Base-by-base conservation (phyloP, 2,329 filamentous ascomycete genomes). In the Parafenestella ontariensis region DNA sequence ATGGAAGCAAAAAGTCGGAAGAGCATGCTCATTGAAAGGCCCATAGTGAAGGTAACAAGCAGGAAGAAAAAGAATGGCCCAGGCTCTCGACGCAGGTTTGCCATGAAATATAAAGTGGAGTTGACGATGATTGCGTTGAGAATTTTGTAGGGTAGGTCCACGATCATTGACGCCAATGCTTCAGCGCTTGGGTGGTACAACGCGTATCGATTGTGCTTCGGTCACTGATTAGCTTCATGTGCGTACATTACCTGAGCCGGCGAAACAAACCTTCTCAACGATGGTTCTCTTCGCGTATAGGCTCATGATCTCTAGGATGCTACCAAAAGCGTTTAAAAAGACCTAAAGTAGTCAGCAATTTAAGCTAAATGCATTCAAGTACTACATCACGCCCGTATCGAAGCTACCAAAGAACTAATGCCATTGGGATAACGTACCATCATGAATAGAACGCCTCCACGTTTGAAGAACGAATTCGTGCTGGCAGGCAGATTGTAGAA, bases 131-230 rank as follows among this genome's bases (percentile, higher is more conserved):
- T 81, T 0, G 85, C 77, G 61, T 90, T 91, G 5, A 75, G 29
- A 5, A 95, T 74, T 73, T 93, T 96, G 75, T 90, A 89, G 0
- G 92, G 92, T 73, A 95, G 75, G 65, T 96, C 92, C 58, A 85
- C 87, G 17, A 96, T 75, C 87, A 96, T 93, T 1, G 89, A 93
- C 0, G 89, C 85, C 51, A 90, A 80, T 13, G 91, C 90, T 81
- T 96, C 92, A 13, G 91, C 88, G 7, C 88, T 91, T 0, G 92
- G 91, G 68, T 95, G 92, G 66, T 96, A 96, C n/a, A 96, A 82
- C 17, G 91, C 91, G 70, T 96, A 96, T 44, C 88, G 86, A 49
- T 82, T 78, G 64, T 96, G 92, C 88, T 88, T 70, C 4, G 4
- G 21, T 40, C 37, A 40, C 6, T 10, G 23, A 28, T 61, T 23